Conservation (phyloP, 176 grass and related monocot species). For the Elymus sibiricus region DNA sequence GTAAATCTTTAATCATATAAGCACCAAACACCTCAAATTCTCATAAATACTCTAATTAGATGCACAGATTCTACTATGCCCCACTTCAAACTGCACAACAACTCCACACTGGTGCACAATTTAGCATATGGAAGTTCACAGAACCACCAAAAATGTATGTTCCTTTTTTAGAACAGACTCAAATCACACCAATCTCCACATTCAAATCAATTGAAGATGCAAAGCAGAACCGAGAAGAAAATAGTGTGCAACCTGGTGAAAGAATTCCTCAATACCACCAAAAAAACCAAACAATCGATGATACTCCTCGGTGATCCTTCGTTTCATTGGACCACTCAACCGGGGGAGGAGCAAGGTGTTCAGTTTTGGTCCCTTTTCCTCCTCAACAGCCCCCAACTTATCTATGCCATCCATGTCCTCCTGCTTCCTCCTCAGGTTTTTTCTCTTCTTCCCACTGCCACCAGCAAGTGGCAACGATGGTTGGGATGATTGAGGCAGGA, state of each 20-base stretch:
- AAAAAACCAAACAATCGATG: neutral
- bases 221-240: slow-evolving; percentile 15
- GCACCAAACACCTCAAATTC: slow-evolving; percentile 3
- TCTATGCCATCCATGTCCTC: neutral
- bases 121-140: too few species aligned
- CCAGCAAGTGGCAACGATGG: neutral
- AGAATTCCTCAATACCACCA: neutral
- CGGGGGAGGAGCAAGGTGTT: neutral
- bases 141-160: neutral
- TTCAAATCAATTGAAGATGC: slow-evolving; percentile 2
- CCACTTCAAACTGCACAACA: neutral
- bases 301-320: slow-evolving; percentile 5
- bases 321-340: slow-evolving; percentile 28
- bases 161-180: neutral
- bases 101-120: too few species aligned
- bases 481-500: neutral
- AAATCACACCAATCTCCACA: slow-evolving; percentile 10
- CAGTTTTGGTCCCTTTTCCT: neutral
- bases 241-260: slow-evolving; percentile 23
- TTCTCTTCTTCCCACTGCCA: slow-evolving; percentile 3
- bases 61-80: neutral
- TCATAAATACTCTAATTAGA: neutral
- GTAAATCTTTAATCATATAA: slow-evolving; percentile 2
- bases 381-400: neutral
- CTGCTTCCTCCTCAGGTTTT: neutral